A percentile compares a stretch with the other conserved stretches of the same genome.
Conservation (phyloP, 352 stramenopile genomes). For the Globisporangium yorkense region DNA sequence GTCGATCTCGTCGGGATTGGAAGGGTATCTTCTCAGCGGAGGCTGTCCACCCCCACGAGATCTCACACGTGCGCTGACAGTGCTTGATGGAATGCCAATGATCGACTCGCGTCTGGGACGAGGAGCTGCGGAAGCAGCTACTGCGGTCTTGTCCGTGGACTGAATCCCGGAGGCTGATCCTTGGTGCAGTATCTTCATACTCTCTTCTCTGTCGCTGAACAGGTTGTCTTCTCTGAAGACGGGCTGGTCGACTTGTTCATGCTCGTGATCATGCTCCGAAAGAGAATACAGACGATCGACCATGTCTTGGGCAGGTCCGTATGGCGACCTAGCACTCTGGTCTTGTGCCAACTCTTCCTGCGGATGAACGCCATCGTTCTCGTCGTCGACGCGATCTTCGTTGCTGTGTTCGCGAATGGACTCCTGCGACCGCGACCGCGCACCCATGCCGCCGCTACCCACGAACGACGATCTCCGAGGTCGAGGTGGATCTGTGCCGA, state of each 20-base stretch:
- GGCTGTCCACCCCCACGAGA: background rate
- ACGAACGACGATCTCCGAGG: background rate
- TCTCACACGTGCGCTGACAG: background rate
- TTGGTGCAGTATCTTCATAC: background rate
- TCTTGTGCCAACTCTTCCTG: constrained; percentile 8
- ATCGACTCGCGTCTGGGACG: constrained; percentile 5
- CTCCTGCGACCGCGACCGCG: constrained; percentile 1
- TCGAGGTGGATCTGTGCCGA: background rate
- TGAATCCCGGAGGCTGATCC: background rate
- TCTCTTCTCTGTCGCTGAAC: background rate
- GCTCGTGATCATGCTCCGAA: background rate
- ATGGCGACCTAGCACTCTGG: constrained; percentile 12
- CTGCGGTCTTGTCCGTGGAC: background rate
- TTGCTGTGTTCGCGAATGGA: constrained; percentile 2
- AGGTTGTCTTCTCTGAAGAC: background rate
- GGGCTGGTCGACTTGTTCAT: background rate
- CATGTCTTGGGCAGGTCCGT: background rate
- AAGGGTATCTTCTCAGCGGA: constrained; percentile 24
- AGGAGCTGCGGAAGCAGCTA: background rate
- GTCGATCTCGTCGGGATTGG: constrained; percentile 28
- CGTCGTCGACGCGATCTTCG: background rate
- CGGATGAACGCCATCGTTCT: background rate
- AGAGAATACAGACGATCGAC: background rate
- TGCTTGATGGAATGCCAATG: constrained; percentile 7
- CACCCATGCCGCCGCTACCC: background rate